These are phyloP conservation scores for Naumovozyma baii DNA, from an alignment of 805 yeast species.

Conservation along the genomic window DNA sequence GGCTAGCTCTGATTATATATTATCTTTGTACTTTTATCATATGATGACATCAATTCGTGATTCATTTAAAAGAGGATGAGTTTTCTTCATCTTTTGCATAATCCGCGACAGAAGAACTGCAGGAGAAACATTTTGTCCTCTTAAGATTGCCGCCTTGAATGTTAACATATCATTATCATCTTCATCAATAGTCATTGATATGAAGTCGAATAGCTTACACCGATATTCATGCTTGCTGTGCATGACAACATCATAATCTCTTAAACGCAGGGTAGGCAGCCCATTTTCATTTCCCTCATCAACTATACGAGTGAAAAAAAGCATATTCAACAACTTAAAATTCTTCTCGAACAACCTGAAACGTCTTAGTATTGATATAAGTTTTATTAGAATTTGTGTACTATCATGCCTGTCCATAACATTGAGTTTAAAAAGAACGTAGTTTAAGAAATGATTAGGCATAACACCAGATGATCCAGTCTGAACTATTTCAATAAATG, in stretches of 20 bases:
- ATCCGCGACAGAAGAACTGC: neutral
- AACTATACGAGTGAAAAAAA: neutral
- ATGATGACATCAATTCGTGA: neutral
- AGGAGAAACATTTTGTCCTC: neutral
- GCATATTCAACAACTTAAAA: neutral
- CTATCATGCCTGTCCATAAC: no score
- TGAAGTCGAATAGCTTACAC: neutral
- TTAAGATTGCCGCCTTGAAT: neutral
- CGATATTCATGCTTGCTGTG: neutral
- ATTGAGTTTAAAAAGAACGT: neutral
- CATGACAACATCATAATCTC: neutral
- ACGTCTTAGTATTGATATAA: neutral
- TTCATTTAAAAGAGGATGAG: neutral
- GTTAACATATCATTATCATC: neutral
- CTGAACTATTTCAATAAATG: neutral
- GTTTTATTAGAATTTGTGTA: no score
- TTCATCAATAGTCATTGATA: neutral
- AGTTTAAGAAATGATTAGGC: neutral
- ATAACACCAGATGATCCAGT: neutral
- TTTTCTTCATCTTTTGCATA: neutral
- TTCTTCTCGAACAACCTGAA: neutral
- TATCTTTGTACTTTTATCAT: no score
- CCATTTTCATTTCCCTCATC: neutral
- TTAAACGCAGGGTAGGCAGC: neutral
- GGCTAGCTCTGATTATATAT: no score